phyloP scores from a whole-genome alignment of 495 filamentous ascomycete species.

The Penicillium silybi region DNA sequence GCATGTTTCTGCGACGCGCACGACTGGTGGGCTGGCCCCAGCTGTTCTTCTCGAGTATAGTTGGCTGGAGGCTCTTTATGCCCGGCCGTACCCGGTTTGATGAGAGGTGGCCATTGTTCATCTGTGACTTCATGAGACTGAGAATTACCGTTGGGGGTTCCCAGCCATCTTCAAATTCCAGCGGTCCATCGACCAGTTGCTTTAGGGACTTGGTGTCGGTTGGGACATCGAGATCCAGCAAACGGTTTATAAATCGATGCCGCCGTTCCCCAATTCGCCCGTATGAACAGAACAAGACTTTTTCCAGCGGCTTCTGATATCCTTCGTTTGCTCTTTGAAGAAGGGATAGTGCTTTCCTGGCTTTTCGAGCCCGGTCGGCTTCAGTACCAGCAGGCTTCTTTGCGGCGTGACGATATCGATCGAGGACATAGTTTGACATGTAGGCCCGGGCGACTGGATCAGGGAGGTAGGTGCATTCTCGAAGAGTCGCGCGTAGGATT shows the following conservation, averaged over 20 bases:
- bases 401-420: conserved; percentile 46
- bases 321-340: conserved; percentile 64
- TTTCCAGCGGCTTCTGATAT: conserved; percentile 55
- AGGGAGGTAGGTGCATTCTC: conserved; percentile 82
- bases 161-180: conserved; percentile 32
- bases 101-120: conserved; percentile 18
- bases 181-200: conserved; percentile 14
- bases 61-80: conserved; percentile 41
- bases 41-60: conserved; percentile 55
- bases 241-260: conserved; percentile 52
- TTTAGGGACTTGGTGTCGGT: conserved; percentile 24
- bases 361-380: conserved; percentile 18
- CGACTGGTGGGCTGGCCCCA: conserved; percentile 59
- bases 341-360: conserved; percentile 22
- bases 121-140: conserved; percentile 37
- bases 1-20: conserved; percentile 53
- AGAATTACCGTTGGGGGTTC: conserved; percentile 28
- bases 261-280: conserved; percentile 69
- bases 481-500: conserved; percentile 73
- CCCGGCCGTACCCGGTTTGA: conserved; percentile 21
- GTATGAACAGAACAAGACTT: conserved; percentile 64
- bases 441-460: conserved; percentile 62
- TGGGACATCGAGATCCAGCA: conserved; percentile 41
- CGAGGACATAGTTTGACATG: conserved; percentile 52
- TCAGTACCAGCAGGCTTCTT: conserved; percentile 7